Base-by-base conservation (phyloP, 495 filamentous ascomycete species). In the Penicillium bialowiezense region DNA sequence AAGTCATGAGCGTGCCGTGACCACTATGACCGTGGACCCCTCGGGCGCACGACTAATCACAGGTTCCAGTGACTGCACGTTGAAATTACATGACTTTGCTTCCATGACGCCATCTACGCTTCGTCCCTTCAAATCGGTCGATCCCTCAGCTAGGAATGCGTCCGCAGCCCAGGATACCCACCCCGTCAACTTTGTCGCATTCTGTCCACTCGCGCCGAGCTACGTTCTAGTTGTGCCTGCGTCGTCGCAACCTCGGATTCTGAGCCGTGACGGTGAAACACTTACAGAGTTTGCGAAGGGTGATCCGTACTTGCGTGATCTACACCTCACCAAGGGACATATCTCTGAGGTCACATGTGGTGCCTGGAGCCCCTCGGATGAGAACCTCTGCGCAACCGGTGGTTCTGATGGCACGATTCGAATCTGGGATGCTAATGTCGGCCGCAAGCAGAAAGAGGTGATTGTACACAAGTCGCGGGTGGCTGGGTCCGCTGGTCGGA, bases 321-420 rank as follows among this genome's bases (percentile, higher is more conserved):
- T 96, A 81, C 78, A 97, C 64, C 89, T 97, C 62, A 98, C 93
- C 0, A 97, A 97, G 60, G 93, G 93, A 0, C 93, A 98, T 62
- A 81, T 96, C 32, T 88, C 91, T 1, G 93, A 95, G 67, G 83
- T 95, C 23, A 88, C 88, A 19, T 85, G 84, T 17, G 93, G 89
- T 3, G 84, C 83, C 31, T 98, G 93, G 93, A 86, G 87, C 67
- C 93, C 93, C 3, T 84, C 82, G 2, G 83, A 97, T 58, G 77
- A 76, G 55, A 88, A 93, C 44, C 51, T 90, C 2, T 91, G 88
- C 62, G 90, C 89, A 13, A 97, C 93, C 0, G 90, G 90, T 34
- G 90, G 90, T 10, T 89, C 90, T 4, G 93, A 98, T 64, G 95
- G 90, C 57, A 97, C 93, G 2, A 69, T 98, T 37, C 81, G 93